Conservation (phyloP, 2,329 filamentous ascomycete genomes). For the Dactylonectria estremocensis region DNA sequence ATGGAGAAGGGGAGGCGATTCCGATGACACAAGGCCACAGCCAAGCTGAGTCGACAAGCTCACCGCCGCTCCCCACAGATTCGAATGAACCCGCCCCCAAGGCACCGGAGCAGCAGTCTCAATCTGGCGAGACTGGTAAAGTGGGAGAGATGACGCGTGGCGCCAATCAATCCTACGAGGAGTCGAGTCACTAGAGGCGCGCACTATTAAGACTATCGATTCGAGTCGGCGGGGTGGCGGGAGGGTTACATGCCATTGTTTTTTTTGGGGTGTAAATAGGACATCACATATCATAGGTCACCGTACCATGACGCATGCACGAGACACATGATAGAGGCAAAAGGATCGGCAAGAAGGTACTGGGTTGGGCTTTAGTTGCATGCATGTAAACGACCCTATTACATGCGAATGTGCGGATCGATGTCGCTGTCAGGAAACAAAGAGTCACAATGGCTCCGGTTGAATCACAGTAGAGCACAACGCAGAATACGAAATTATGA, state of each 20-base stretch:
- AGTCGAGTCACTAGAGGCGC: conserved; percentile 4
- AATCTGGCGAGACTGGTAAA: conserved; percentile 1
- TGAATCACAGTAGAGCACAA: not conserved
- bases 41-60: conserved; percentile 18
- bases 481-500: not conserved
- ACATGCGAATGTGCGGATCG: not conserved
- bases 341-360: not conserved
- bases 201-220: conserved; percentile 4
- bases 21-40: not conserved
- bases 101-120: conserved; percentile 4
- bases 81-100: conserved; percentile 4
- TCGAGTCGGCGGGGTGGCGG: conserved; percentile 1
- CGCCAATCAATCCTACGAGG: conserved; percentile 19
- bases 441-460: conserved; percentile 22
- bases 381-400: conserved; percentile 14
- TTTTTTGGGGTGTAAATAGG: conserved; percentile 7
- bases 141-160: conserved; percentile 17
- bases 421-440: not conserved
- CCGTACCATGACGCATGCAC: not conserved
- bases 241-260: conserved; percentile 4
- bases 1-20: not conserved
- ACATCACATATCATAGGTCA: not conserved
- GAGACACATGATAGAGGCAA: not conserved
- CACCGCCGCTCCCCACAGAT: conserved; percentile 2
- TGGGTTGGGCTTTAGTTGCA: conserved; percentile 1